Base-by-base conservation (phyloP, 257 asterid genomes). In the Solanum chiquidenum region DNA sequence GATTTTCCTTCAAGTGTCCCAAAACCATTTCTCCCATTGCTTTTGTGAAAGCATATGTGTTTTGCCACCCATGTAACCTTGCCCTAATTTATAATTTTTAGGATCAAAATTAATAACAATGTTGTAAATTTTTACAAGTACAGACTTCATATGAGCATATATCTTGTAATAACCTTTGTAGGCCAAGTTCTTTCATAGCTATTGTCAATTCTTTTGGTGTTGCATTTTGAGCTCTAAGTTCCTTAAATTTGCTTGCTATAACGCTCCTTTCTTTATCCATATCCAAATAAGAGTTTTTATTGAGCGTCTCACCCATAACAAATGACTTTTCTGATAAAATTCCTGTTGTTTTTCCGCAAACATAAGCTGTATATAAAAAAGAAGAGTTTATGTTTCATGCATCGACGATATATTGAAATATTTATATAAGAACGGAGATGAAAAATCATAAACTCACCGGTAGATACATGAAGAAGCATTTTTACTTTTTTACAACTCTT, bases 21-120 rank as follows among this genome's bases (percentile, higher is more conserved):
- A 68, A 68, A 68, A 68, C 5, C 95, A 92, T 93, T 87, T 94
- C 97, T 52, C 97, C 97, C 94, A 94, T 94, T 77, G 93, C 93
- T 86, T 94, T 94, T 83, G 97, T 94, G 88, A 94, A 91, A 1
- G 92, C 60, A 80, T 93, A 94, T 1, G 95, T 91, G 64, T 94
- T 94, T 75, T 94, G 93, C 95, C 96, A 94, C 29, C 96, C 96
- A 85, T 93, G 91, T 74, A 87, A 89, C 6, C 88, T 93, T 66
- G 95, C 95, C 86, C 96, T 94, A 89, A 83, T 69, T 83, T 12
- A 27, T 25, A 27, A 46, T 46, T 46, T 4, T 46, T 46, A 46
- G 1, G 55, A 46, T 46, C 55, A 42, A 42, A 42, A 42, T 42
- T 42, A 42, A 10, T 42, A 42, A 10, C 49, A 42, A 42, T 42